Evolutionary conservation across 805 yeast genomes (phyloP), one percentile per base, ranked within the genome.

Genomic region (Tetrapisispora arboricola): DNA sequence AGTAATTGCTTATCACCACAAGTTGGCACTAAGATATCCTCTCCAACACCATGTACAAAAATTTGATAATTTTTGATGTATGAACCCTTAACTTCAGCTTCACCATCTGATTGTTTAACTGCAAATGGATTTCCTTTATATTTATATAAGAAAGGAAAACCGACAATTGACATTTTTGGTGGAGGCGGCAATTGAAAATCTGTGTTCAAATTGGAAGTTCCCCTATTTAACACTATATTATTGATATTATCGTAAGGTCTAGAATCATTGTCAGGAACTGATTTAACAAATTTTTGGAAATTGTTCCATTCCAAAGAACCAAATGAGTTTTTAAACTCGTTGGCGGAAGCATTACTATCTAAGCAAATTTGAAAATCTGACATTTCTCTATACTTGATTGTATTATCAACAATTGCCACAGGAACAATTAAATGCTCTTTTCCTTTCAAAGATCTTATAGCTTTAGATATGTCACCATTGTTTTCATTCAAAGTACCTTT

Each of bases 321-420:
- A 40, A 55, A 51, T 28, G 61, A 53, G 5, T 49, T 40, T 31
- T 51, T 50, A 42, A 54, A 60, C 40, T 58, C 65, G 7, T 59
- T 47, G 1, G 73, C 68, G 45, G 78, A 73, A 2, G 65, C 57
- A 12, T 81, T 79, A 49, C 74, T 71, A 38, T 71, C 72, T 11
- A 86, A 73, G 25, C 74, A 65, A 47, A 75, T 72, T 58, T 92
- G 97, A 58, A 86, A 90, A 61, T 88, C 97, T 0, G 90, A 79
- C 71, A 87, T 75, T 48, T 84, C 85, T 49, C 95, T 73, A 58
- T 90, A 90, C 47, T 82, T 72, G 53, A 78, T 80, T 15, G 80
- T 80, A 43, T 76, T 72, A 50, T 77, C 76, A 16, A 86, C 67
- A 16, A 85, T 71, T 0, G 80, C 87, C 4, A 74, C 70, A 0